Percentiles rank a stretch among this genome's conserved stretches.
phyloP scores from a whole-genome alignment of 179 eudicot species.

The Actinidia arguta region DNA sequence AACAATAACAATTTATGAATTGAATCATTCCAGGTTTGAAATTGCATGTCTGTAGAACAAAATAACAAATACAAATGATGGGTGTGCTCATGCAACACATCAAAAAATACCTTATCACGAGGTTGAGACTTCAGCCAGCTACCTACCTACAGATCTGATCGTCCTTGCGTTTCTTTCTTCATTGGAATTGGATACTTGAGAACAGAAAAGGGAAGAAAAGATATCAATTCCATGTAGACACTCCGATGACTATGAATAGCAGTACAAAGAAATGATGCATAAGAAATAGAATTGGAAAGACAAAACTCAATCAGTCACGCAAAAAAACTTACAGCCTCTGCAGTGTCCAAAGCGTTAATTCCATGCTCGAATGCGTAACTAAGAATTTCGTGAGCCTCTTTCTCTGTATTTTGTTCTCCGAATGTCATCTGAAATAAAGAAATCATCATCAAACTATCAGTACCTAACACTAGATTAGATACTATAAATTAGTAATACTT shows the following conservation, averaged over 20 bases:
- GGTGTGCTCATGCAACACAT: background rate
- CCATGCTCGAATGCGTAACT: conserved; percentile 88
- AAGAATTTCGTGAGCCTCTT: conserved; percentile 92
- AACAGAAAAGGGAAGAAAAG: background rate
- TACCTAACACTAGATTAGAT: background rate
- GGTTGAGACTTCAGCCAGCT: conserved; percentile 95
- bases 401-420: conserved; percentile 96
- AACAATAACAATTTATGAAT: background rate
- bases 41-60: too few relatives aligned
- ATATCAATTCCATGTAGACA: background rate
- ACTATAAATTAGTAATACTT: background rate
- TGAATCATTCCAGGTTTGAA: background rate
- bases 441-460: conserved; percentile 12
- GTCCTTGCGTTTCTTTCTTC: conserved; percentile 93
- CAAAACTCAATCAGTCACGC: background rate
- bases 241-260: background rate
- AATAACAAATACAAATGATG: background rate
- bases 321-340: conserved; percentile 75
- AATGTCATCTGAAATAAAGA: conserved; percentile 80
- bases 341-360: conserved; percentile 83
- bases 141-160: conserved; percentile 80
- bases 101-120: conserved; percentile 81
- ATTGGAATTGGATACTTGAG: conserved; percentile 88
- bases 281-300: conserved; percentile 4
- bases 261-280: background rate